Conservation (phyloP, 805 yeast species). For the Lachancea sp. region DNA sequence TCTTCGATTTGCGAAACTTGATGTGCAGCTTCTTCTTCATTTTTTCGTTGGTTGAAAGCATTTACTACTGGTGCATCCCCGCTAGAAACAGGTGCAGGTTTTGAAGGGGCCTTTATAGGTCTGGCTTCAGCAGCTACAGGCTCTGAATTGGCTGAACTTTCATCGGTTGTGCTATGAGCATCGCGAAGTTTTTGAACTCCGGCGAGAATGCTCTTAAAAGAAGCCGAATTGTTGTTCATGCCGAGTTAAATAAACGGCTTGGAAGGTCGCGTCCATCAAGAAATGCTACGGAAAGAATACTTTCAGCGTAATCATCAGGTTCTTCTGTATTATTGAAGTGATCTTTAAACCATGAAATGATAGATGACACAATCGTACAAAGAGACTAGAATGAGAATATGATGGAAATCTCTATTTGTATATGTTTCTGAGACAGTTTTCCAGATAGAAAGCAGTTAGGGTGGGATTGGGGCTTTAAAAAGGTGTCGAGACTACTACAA, state of each 20-base stretch:
- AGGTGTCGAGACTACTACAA: too few relatives aligned
- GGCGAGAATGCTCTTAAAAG: constrained; percentile 63
- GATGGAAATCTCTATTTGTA: too few relatives aligned
- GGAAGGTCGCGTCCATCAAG: not conserved
- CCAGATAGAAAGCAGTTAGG: too few relatives aligned
- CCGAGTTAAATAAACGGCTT: not conserved
- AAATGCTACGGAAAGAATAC: too few relatives aligned
- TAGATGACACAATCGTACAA: not conserved
- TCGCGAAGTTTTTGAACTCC: constrained; percentile 60
- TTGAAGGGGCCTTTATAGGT: not conserved
- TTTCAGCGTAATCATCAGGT: too few relatives aligned
- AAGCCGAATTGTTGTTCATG: constrained; percentile 41
- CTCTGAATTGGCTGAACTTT: not conserved
- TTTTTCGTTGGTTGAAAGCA: constrained; percentile 12
- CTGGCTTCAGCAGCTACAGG: not conserved
- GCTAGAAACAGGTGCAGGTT: not conserved
- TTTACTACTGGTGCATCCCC: constrained; percentile 4
- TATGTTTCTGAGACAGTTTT: too few relatives aligned
- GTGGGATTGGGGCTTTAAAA: too few relatives aligned
- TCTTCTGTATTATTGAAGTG: not conserved
- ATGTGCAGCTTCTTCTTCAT: not conserved
- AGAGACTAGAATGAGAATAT: too few relatives aligned
- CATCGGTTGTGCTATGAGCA: constrained; percentile 19
- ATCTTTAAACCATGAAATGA: too few relatives aligned
- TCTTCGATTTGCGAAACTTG: not conserved